A percentile compares a stretch with the other conserved stretches of the same genome.
Conservation (phyloP, 1,139 yeast genomes). For the Hanseniaspora sp. region DNA sequence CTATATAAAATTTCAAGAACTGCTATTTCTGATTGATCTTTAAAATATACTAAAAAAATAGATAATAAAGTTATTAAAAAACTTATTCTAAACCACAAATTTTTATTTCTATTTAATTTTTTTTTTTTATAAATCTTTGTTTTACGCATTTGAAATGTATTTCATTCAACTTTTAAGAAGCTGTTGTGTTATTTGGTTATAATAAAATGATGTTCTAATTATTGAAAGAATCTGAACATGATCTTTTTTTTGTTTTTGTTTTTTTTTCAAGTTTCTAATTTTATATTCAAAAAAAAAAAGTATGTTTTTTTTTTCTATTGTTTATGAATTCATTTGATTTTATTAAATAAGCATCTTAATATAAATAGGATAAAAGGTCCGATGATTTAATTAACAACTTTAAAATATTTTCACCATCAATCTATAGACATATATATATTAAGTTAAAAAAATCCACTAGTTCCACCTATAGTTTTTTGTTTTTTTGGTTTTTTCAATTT, state of each 20-base stretch:
- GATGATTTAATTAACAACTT: not conserved
- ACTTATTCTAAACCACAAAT: not conserved
- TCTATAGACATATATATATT: not conserved
- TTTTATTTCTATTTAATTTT: not conserved
- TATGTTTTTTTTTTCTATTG: no score
- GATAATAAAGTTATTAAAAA: not conserved
- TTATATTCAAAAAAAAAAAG: no score
- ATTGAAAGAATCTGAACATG: no score
- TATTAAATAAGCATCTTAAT: not conserved
- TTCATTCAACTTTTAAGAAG: no score
- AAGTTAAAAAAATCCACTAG: constrained; percentile 8
- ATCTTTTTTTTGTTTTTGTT: no score
- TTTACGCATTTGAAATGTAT: no score
- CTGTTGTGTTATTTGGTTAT: no score
- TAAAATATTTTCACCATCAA: not conserved
- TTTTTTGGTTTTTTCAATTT: constrained; percentile 7
- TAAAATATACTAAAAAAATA: not conserved
- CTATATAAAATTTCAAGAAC: not conserved
- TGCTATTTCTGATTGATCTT: not conserved
- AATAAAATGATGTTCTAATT: no score
- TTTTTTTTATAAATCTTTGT: no score
- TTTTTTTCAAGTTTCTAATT: no score
- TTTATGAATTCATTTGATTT: no score
- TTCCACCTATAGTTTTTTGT: not conserved
- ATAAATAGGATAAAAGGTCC: not conserved